Evolutionary conservation across 2,329 filamentous ascomycete genomes (phyloP), one percentile per base, ranked within the genome.

Genomic region (Exophiala calicioides): DNA sequence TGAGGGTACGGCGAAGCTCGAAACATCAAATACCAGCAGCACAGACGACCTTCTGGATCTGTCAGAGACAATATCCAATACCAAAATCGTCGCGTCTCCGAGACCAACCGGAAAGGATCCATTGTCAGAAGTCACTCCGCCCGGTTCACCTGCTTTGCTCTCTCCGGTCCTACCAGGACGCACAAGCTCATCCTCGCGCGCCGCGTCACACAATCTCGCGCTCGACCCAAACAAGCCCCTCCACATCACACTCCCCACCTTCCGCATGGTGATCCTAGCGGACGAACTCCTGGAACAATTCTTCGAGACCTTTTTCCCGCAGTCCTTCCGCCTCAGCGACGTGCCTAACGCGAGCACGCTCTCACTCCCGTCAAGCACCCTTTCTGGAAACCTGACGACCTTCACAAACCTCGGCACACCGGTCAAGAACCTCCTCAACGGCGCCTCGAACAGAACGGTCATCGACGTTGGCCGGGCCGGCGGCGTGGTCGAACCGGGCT

Each of bases 231-330:
- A 89, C 19, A 91, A 95, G 55, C 93, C 93, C 5, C 78, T 98
- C 1, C 87, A 96, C 65, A 96, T 98, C 62, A 97, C 93, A 1
- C 78, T 98, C 1, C 93, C 93, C 1, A 98, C 93, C 1, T 98
- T 98, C 78, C 86, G 93, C 56, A 98, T 98, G 93, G 90, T 98
- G 3, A 88, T 98, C 7, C 81, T 98, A 5, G 93, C 93, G 32
- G 93, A 98, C 62, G 93, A 98, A 66, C 79, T 94, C 1, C 80
- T 98, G 4, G 91, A 98, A 62, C 88, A 94, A 58, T 98, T 98
- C 70, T 98, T 98, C 65, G 93, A 98, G 70, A 88, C 88, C 1
- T 94, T 90, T 30, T 96, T 97, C 70, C 89, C 91, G 0, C 83
- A 87, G 40, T 95, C 90, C 1, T 94, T 98, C 79, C 89, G 88